phyloP scores from a whole-genome alignment of 179 eudicot species.

The Beta corolliflora region DNA sequence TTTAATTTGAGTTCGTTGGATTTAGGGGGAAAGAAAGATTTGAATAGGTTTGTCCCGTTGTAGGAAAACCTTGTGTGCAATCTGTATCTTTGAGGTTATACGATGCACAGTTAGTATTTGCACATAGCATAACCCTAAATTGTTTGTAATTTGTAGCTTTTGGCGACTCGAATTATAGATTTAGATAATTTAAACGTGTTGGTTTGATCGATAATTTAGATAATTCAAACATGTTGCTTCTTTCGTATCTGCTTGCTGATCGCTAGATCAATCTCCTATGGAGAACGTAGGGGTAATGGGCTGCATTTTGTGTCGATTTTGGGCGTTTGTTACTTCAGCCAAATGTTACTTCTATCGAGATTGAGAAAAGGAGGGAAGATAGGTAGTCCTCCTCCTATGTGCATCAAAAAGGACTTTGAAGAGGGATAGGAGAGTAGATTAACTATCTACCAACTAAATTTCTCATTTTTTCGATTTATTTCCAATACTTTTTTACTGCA shows the following conservation, averaged over 20 bases:
- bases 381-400: too few relatives aligned
- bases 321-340: too few relatives aligned
- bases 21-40: background rate
- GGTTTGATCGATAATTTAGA: constrained; percentile 13
- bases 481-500: too few relatives aligned
- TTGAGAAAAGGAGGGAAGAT: background rate
- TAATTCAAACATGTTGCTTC: constrained; percentile 6
- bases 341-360: background rate
- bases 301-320: too few relatives aligned
- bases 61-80: constrained; percentile 9
- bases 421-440: too few relatives aligned
- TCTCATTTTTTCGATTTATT: too few relatives aligned
- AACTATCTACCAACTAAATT: too few relatives aligned
- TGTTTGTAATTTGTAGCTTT: constrained; percentile 32
- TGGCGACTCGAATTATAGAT: constrained; percentile 16
- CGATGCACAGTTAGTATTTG: constrained; percentile 33
- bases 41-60: constrained; percentile 18
- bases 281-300: background rate
- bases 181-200: constrained; percentile 18
- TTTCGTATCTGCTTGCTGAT: background rate
- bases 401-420: too few relatives aligned
- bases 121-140: constrained; percentile 35
- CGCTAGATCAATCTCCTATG: background rate
- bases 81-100: constrained; percentile 30
- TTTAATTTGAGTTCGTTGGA: constrained; percentile 2